Conservation (phyloP, 768 basidiomycete genomes). For the Pholiota conissans region DNA sequence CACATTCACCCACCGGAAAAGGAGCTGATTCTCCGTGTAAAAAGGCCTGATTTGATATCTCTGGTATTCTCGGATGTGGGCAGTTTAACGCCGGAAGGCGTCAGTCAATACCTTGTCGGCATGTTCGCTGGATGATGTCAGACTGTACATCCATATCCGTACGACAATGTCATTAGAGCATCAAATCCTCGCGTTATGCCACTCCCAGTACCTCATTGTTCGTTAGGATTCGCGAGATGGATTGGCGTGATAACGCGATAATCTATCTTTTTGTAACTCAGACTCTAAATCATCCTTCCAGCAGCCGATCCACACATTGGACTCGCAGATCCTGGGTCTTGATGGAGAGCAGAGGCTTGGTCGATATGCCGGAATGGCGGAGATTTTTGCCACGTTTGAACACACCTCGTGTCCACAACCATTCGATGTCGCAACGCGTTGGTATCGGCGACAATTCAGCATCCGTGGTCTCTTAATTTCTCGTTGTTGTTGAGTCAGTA, state of each 20-base stretch:
- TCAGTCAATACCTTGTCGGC: constrained; percentile 93
- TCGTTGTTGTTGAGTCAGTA: neutral
- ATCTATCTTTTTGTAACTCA: constrained; percentile 27
- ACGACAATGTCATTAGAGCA: constrained; percentile 15
- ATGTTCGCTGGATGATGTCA: constrained; percentile 76
- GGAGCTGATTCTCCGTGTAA: constrained; percentile 17
- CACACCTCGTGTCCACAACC: neutral
- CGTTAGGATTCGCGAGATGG: constrained; percentile 26
- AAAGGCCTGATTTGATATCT: constrained; percentile 88
- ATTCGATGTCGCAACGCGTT: neutral
- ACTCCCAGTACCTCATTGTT: constrained; percentile 8
- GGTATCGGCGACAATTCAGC: neutral
- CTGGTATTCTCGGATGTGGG: constrained; percentile 95
- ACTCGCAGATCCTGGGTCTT: constrained; percentile 17
- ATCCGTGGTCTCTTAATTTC: constrained; percentile 1
- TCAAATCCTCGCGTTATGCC: constrained; percentile 15
- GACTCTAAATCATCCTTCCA: constrained; percentile 15
- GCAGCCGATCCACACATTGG: constrained; percentile 17
- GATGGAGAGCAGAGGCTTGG: constrained; percentile 14
- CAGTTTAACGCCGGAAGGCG: constrained; percentile 87
- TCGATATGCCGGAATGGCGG: constrained; percentile 15
- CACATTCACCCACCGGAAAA: constrained; percentile 6
- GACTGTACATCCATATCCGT: constrained; percentile 8
- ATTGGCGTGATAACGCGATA: constrained; percentile 37
- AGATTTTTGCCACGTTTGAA: constrained; percentile 8